These are phyloP conservation scores for Mycosarcoma mackinlayi DNA, from an alignment of 1,284 basidiomycete species.

Conservation along the genomic window DNA sequence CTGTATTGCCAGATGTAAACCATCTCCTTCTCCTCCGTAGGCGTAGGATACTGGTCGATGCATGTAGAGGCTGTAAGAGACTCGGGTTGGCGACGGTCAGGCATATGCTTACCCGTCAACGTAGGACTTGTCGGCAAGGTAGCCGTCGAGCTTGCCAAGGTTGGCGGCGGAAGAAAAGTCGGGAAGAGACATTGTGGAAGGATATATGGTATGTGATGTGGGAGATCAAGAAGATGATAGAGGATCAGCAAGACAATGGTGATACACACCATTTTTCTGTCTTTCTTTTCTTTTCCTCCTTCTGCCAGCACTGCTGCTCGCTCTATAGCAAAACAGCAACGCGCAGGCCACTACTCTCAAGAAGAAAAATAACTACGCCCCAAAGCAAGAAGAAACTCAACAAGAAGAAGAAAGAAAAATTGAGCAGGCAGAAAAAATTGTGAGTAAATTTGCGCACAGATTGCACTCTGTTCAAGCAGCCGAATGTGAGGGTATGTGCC, in stretches of 20 bases:
- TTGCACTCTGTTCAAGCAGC: too few species aligned
- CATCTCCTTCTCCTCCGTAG: neutral
- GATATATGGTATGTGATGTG: slow-evolving; percentile 17
- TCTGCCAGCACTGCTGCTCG: too few species aligned
- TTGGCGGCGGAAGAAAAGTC: slow-evolving; percentile 62
- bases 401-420: slow-evolving; percentile 20
- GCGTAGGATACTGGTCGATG: too few species aligned
- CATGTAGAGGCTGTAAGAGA: slow-evolving; percentile 10
- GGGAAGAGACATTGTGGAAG: slow-evolving; percentile 66
- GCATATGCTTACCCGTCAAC: slow-evolving; percentile 64
- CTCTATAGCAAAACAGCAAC: neutral
- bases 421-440: neutral
- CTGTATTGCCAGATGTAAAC: too few species aligned
- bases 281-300: too few species aligned
- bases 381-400: slow-evolving; percentile 3
- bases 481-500: neutral
- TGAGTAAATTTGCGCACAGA: too few species aligned
- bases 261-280: too few species aligned
- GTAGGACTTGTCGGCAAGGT: slow-evolving; percentile 65
- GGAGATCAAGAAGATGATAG: slow-evolving; percentile 14
- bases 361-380: neutral
- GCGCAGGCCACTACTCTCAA: neutral
- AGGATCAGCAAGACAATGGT: neutral
- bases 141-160: slow-evolving; percentile 62
- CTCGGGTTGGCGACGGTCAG: slow-evolving; percentile 1